Conservation (phyloP, 331 rosid genomes). For the Pyracantha coccinea region DNA sequence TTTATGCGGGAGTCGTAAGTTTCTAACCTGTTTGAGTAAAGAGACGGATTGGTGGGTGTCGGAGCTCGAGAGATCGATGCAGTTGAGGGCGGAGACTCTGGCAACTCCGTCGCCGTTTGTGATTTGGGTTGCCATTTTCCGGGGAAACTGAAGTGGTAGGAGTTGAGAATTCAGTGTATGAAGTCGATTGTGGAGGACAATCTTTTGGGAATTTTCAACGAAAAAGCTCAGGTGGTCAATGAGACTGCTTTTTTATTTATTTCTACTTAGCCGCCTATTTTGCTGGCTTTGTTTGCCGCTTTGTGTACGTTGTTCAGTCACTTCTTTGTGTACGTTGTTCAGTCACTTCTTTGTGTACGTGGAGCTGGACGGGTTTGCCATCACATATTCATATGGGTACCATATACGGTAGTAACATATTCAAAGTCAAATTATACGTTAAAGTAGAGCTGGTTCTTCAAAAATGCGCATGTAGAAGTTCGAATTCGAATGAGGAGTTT, state of each 20-base stretch:
- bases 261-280: background rate
- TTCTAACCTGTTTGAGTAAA: conserved; percentile 89
- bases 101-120: conserved; percentile 4
- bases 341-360: too few species aligned
- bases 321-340: too few species aligned
- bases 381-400: too few species aligned
- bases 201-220: background rate
- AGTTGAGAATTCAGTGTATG: background rate
- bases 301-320: too few species aligned
- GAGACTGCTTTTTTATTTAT: background rate
- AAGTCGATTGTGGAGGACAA: background rate
- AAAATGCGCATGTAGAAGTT: too few species aligned
- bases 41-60: conserved; percentile 60
- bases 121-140: conserved; percentile 43
- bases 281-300: background rate
- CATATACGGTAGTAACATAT: too few species aligned
- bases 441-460: too few species aligned
- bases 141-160: background rate
- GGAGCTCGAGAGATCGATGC: conserved; percentile 67
- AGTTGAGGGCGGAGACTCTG: conserved; percentile 48
- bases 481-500: too few species aligned
- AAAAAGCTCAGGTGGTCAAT: background rate
- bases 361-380: too few species aligned
- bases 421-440: too few species aligned
- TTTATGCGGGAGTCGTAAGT: background rate